Conservation (phyloP, 1,284 basidiomycete species). For the Fomitopsis schrenkii region DNA sequence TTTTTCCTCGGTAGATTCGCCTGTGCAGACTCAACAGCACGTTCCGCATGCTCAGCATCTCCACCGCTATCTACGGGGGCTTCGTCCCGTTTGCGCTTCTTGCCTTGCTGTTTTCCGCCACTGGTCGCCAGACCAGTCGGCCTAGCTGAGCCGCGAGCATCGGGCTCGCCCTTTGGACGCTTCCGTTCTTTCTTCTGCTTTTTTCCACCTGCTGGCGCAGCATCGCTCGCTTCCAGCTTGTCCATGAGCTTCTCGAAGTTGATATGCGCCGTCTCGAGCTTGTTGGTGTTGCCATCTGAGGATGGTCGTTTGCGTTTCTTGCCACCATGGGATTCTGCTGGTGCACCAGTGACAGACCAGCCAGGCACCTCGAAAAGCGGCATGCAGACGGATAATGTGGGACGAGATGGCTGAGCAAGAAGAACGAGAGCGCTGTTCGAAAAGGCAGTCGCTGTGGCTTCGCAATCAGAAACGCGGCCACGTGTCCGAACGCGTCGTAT, state of each 20-base stretch:
- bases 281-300: slow-evolving; percentile 16
- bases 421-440: not conserved
- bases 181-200: slow-evolving; percentile 16
- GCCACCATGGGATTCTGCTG: slow-evolving; percentile 34
- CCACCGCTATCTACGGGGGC: not conserved
- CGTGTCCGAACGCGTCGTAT: not conserved
- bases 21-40: not conserved
- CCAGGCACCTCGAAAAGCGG: slow-evolving; percentile 69
- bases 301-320: slow-evolving; percentile 67
- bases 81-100: not conserved
- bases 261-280: slow-evolving; percentile 44
- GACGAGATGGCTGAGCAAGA: not conserved
- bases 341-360: slow-evolving; percentile 53
- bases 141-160: not conserved
- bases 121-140: not conserved
- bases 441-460: not conserved
- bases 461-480: not conserved
- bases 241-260: slow-evolving; percentile 80
- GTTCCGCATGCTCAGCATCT: not conserved
- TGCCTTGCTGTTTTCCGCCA: not conserved
- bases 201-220: slow-evolving; percentile 4
- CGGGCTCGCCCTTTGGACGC: not conserved
- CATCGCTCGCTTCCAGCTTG: slow-evolving; percentile 39
- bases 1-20: not conserved
- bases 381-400: slow-evolving; percentile 26